phyloP scores from a whole-genome alignment of 306 rosid genomes.

The Hylodesmum podocarpum region DNA sequence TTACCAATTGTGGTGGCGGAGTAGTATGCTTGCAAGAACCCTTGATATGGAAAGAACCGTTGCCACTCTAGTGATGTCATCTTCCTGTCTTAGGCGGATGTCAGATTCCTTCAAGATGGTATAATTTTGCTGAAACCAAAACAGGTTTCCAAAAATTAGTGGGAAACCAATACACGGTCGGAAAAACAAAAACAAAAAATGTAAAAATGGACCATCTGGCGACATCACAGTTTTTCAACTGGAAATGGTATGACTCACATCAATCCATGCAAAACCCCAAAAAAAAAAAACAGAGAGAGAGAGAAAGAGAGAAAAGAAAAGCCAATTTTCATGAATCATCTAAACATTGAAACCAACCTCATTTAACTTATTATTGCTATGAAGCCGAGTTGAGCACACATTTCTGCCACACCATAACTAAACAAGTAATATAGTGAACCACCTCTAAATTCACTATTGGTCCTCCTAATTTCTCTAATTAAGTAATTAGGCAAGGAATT shows the following conservation, averaged over 20 bases:
- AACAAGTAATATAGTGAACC: neutral
- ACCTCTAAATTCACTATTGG: neutral
- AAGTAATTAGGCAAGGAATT: neutral
- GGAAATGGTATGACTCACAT: neutral
- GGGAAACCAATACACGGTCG: neutral
- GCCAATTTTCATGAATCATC: neutral
- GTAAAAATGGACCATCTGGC: neutral
- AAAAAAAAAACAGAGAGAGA: neutral
- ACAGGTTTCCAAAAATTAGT: slow-evolving; percentile 11
- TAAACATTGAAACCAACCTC: neutral
- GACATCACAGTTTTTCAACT: neutral
- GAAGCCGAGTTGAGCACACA: neutral
- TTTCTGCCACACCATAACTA: neutral
- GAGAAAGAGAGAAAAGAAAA: neutral
- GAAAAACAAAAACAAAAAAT: neutral
- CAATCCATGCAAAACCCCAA: slow-evolving; percentile 7
- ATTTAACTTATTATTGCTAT: neutral
- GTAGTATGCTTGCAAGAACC: slow-evolving; percentile 59
- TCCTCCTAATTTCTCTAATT: neutral
- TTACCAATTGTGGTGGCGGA: slow-evolving; percentile 75
- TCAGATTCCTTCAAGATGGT: slow-evolving; percentile 63
- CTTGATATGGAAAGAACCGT: slow-evolving; percentile 60
- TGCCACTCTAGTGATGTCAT: slow-evolving; percentile 58
- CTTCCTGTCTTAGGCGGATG: slow-evolving; percentile 55
- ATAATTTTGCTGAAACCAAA: slow-evolving; percentile 62